Percentiles rank a stretch among this genome's conserved stretches.
phyloP scores from a whole-genome alignment of 495 filamentous ascomycete genomes.

The Penicillium canariense region DNA sequence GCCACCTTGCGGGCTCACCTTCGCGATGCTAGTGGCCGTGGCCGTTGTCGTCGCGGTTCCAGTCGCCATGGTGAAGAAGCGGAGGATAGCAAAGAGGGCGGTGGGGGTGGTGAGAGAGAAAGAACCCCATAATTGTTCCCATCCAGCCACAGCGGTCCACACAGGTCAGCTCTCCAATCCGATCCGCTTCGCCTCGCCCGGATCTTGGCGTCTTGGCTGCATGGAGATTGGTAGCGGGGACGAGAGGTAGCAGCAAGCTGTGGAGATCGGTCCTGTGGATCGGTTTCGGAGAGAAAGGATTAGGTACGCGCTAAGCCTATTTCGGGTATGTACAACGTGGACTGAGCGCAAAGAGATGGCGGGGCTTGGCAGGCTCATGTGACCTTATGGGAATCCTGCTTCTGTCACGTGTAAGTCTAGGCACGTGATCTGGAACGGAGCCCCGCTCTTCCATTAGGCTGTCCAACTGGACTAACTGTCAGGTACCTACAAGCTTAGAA shows the following conservation, averaged over 20 bases:
- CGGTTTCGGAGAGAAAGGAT: background rate
- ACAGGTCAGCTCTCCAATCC: background rate
- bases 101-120: background rate
- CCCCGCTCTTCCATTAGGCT: too few relatives aligned
- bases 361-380: background rate
- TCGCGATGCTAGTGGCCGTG: conserved; percentile 1
- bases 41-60: conserved; percentile 5
- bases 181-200: background rate
- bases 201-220: conserved; percentile 1
- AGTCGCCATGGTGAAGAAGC: conserved; percentile 12
- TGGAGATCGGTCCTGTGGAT: background rate
- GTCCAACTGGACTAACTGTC: too few relatives aligned
- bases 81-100: background rate
- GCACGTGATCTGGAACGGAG: too few relatives aligned
- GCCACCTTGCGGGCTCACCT: conserved; percentile 44
- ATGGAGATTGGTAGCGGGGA: background rate
- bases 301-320: background rate
- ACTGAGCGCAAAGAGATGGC: too few relatives aligned
- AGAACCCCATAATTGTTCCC: background rate
- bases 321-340: background rate
- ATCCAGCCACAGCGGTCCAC: background rate
- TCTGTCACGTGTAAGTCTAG: too few relatives aligned
- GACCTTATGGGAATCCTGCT: too few relatives aligned
- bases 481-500: too few relatives aligned
- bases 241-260: background rate